Conservation (phyloP, 73 alveolate species). For the Stentor coeruleus region DNA sequence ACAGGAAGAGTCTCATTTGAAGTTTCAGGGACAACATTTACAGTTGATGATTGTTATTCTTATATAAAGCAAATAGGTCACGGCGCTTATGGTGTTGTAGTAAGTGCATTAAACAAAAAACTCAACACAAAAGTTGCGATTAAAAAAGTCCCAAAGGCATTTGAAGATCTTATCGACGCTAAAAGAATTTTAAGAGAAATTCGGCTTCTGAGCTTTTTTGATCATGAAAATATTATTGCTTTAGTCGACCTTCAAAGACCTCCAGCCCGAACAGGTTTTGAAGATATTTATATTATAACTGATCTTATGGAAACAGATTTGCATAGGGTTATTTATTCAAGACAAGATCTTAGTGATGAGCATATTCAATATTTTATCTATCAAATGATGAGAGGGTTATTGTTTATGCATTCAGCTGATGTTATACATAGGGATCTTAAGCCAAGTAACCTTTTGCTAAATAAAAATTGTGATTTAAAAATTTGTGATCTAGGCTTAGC, state of each 20-base stretch:
- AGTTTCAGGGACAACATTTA: slow-evolving; percentile 54
- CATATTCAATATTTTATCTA: slow-evolving; percentile 77
- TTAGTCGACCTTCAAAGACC: slow-evolving; percentile 75
- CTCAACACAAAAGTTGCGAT: slow-evolving; percentile 88
- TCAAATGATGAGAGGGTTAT: slow-evolving; percentile 76
- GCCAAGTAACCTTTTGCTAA: slow-evolving; percentile 86
- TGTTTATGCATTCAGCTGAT: slow-evolving; percentile 89
- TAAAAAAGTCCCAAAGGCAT: slow-evolving; percentile 82
- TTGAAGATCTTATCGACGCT: slow-evolving; percentile 84
- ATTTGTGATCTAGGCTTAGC: slow-evolving; percentile 89
- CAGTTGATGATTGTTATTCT: slow-evolving; percentile 72
- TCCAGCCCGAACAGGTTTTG: slow-evolving; percentile 78
- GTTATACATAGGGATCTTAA: slow-evolving; percentile 91
- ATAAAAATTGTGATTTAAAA: slow-evolving; percentile 90
- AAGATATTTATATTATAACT: slow-evolving; percentile 87
- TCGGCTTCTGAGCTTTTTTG: slow-evolving; percentile 70
- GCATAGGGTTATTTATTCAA: slow-evolving; percentile 81
- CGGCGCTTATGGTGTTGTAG: slow-evolving; percentile 94
- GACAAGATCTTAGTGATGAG: slow-evolving; percentile 82
- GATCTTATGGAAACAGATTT: slow-evolving; percentile 94
- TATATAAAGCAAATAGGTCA: slow-evolving; percentile 73
- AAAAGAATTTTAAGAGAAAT: slow-evolving; percentile 86
- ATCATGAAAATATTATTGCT: slow-evolving; percentile 79
- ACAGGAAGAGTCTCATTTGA: background rate
- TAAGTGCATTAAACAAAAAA: slow-evolving; percentile 77